Conservation (phyloP, 495 filamentous ascomycete genomes). For the Penicillium flavigenum region DNA sequence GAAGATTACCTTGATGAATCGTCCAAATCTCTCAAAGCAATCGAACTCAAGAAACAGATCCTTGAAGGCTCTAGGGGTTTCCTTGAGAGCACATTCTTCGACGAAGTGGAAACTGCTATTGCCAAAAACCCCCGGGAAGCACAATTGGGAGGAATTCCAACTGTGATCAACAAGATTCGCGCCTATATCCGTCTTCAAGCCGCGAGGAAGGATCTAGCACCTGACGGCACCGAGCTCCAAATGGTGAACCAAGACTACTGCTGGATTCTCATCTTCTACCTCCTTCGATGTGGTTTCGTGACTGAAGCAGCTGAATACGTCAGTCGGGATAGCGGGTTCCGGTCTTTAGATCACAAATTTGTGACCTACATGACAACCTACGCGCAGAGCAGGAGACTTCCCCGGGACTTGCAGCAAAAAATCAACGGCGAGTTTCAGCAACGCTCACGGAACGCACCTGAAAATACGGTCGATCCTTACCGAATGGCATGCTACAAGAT, state of each 20-base stretch:
- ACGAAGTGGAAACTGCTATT: slow-evolving; percentile 70
- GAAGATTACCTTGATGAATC: slow-evolving; percentile 69
- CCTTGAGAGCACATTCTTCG: slow-evolving; percentile 72
- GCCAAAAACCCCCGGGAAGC: slow-evolving; percentile 83
- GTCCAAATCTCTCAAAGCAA: slow-evolving; percentile 57
- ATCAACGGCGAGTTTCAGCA: slow-evolving; percentile 89
- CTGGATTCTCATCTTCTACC: slow-evolving; percentile 91
- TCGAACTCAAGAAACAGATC: slow-evolving; percentile 68
- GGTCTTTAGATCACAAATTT: slow-evolving; percentile 87
- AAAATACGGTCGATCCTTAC: slow-evolving; percentile 89
- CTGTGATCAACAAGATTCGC: slow-evolving; percentile 82
- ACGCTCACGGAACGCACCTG: slow-evolving; percentile 75
- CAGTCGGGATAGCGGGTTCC: slow-evolving; percentile 73
- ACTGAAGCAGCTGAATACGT: slow-evolving; percentile 86
- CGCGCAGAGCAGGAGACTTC: slow-evolving; percentile 66
- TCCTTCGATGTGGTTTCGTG: slow-evolving; percentile 82
- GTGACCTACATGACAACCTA: slow-evolving; percentile 84
- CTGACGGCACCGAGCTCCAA: slow-evolving; percentile 71
- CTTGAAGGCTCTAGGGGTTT: slow-evolving; percentile 72
- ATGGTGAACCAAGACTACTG: slow-evolving; percentile 73
- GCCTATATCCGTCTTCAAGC: slow-evolving; percentile 82
- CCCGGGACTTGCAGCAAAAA: slow-evolving; percentile 72
- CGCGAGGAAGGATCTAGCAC: slow-evolving; percentile 72
- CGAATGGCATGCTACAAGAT: slow-evolving; percentile 98
- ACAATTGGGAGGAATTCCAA: slow-evolving; percentile 83